Percentiles rank a stretch among this genome's conserved stretches.
Evolutionary conservation across 1,284 basidiomycete species (phyloP).

Genomic region (Fistulina hepatica): DNA sequence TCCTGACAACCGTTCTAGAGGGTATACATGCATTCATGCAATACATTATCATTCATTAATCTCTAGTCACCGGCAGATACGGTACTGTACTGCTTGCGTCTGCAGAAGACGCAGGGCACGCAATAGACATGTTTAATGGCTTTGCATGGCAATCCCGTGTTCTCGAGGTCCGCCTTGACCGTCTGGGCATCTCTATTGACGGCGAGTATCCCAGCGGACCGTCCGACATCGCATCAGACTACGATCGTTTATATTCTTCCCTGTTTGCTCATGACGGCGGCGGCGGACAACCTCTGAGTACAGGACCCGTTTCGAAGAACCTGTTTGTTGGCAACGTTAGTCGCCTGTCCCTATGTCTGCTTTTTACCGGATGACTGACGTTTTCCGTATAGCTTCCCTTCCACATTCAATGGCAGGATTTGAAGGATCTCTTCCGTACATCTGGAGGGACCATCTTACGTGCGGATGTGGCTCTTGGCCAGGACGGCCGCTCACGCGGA

Average conservation of each 20-base stretch:
- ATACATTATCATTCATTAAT: no score
- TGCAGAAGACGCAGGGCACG: conserved; percentile 84
- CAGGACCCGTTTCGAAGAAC: conserved; percentile 31
- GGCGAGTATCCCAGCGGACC: background rate
- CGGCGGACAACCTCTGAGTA: no score
- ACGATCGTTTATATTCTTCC: no score
- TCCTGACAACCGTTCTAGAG: conserved; percentile 84
- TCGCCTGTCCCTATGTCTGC: conserved; percentile 12
- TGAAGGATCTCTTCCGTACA: conserved; percentile 86
- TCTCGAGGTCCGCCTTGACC: conserved; percentile 80
- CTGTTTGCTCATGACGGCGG: no score
- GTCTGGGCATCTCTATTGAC: conserved; percentile 31
- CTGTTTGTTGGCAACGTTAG: conserved; percentile 65
- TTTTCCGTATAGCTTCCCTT: conserved; percentile 68
- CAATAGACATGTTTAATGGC: conserved; percentile 77
- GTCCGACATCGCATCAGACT: no score
- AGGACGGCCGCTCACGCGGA: conserved; percentile 76
- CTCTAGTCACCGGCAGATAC: conserved; percentile 82
- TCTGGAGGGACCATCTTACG: conserved; percentile 73
- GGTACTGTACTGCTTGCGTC: conserved; percentile 88
- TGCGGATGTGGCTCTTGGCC: conserved; percentile 82
- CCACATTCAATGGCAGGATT: conserved; percentile 95
- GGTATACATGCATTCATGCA: no score
- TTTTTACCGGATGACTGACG: conserved; percentile 6
- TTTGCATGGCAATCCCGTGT: conserved; percentile 76